Conservation (phyloP, 176 grass and related monocot species). For the Paspalum notatum region DNA sequence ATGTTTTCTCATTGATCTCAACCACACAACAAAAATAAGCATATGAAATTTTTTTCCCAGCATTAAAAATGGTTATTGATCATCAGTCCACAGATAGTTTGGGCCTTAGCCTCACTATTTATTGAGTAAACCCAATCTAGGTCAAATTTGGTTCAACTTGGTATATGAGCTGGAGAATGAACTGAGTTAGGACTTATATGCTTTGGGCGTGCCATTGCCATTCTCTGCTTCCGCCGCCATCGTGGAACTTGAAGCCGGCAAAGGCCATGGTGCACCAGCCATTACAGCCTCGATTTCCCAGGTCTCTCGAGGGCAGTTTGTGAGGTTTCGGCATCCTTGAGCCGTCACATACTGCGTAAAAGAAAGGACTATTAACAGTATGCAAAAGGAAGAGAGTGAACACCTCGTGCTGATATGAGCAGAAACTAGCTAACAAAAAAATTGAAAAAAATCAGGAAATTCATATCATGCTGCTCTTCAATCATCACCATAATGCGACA, state of each 20-base stretch:
- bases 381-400: neutral
- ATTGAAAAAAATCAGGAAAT: conserved; percentile 1
- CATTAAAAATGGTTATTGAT: neutral
- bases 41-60: neutral
- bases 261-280: conserved; percentile 76
- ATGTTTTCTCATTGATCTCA: neutral
- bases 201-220: neutral
- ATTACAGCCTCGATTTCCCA: conserved; percentile 95
- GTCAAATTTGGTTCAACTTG: neutral
- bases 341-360: conserved; percentile 66
- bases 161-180: neutral
- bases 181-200: neutral
- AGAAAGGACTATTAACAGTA: neutral
- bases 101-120: neutral
- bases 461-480: neutral
- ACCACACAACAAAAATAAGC: neutral
- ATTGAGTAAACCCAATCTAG: neutral
- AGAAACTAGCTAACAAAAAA: conserved; percentile 8
- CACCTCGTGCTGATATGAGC: neutral
- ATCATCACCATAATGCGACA: conserved; percentile 4
- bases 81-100: conserved; percentile 11
- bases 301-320: conserved; percentile 76
- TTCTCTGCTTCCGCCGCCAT: conserved; percentile 10
- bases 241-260: conserved; percentile 6
- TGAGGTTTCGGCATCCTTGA: conserved; percentile 85